Conservation (phyloP, 805 yeast genomes). For the Lipomyces yamanashiensis region DNA sequence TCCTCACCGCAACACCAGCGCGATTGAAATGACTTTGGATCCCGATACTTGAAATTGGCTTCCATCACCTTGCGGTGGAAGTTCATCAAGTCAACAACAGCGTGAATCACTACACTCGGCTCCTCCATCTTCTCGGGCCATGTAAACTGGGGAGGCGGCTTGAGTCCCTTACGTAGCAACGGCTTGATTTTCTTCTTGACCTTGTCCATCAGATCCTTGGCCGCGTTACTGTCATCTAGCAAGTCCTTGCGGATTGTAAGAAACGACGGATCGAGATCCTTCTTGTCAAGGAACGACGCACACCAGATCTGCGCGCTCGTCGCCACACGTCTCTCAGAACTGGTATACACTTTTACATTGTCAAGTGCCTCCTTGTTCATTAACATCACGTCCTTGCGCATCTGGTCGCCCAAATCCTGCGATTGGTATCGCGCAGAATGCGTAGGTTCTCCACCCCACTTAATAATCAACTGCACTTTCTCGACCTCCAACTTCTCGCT, state of each 20-base stretch:
- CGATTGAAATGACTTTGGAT: slow-evolving; percentile 69
- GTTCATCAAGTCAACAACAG: slow-evolving; percentile 95
- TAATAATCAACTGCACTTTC: slow-evolving; percentile 91
- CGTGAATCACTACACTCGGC: slow-evolving; percentile 89
- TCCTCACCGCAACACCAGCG: slow-evolving; percentile 98
- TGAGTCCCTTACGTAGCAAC: slow-evolving; percentile 88
- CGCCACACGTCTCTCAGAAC: slow-evolving; percentile 93
- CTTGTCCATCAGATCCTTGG: slow-evolving; percentile 95
- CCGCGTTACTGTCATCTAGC: slow-evolving; percentile 96
- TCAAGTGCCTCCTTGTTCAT: slow-evolving; percentile 83
- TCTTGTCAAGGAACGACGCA: slow-evolving; percentile 71
- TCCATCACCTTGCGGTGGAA: slow-evolving; percentile 85
- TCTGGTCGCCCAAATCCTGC: slow-evolving; percentile 91
- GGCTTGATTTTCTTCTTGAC: slow-evolving; percentile 97
- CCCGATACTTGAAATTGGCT: slow-evolving; percentile 69
- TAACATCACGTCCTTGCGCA: slow-evolving; percentile 86
- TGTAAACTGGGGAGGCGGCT: slow-evolving; percentile 95
- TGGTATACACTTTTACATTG: slow-evolving; percentile 83
- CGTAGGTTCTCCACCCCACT: slow-evolving; percentile 99
- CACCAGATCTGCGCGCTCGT: slow-evolving; percentile 91
- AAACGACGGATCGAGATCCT: slow-evolving; percentile 74
- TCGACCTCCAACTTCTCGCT: slow-evolving; percentile 67
- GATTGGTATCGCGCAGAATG: slow-evolving; percentile 97
- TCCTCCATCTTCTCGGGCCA: slow-evolving; percentile 99
- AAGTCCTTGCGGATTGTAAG: slow-evolving; percentile 85